Base-by-base conservation (phyloP, 768 basidiomycete genomes). In the Gloeostereum incarnatum region DNA sequence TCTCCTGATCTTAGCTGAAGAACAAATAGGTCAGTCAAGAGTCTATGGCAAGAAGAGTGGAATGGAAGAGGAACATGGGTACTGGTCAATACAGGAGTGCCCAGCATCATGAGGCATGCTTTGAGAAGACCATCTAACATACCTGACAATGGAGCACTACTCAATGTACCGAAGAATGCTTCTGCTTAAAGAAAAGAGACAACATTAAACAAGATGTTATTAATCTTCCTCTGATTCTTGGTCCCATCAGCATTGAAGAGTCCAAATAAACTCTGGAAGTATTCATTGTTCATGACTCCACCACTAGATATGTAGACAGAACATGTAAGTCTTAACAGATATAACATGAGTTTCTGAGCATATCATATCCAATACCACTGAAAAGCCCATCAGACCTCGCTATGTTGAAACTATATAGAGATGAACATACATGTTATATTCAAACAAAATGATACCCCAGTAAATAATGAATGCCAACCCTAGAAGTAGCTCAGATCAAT, bases 141-240 rank as follows among this genome's bases (percentile, higher is more conserved):
- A 85, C 84, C 61, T 8, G 83, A 83, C 30, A 83, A 49, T 0
- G 80, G 81, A 1, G 81, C 81, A 46, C 78, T 80, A 7, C 71
- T 69, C 5, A 93, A 54, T 10, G 88, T 84, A 41, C 89, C 90
- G 51, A 91, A 91, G 69, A 91, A 90, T 1, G 86, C 85, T 8
- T 87, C 87, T 3, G 78, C 85, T 53, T 91, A 89, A 7, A 92
- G 68, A 3, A 91, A 84, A 3, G 89, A 86, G 13, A 92, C 90
- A 29, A 93, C 80, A 46, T 85, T 88, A 30, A 82, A 81, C 0
- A 79, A 80, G n/a, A 90, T 63, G 3, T 66, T 60, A 39, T 81
- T 70, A 17, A 49, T 48, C 38, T 55, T 56, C 35, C 44, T 44
- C 16, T 52, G 49, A 52, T 78, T 52, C 24, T 69, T 61, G n/a